phyloP scores from a whole-genome alignment of 805 yeast species.

The Nadsonia fulvescens region DNA sequence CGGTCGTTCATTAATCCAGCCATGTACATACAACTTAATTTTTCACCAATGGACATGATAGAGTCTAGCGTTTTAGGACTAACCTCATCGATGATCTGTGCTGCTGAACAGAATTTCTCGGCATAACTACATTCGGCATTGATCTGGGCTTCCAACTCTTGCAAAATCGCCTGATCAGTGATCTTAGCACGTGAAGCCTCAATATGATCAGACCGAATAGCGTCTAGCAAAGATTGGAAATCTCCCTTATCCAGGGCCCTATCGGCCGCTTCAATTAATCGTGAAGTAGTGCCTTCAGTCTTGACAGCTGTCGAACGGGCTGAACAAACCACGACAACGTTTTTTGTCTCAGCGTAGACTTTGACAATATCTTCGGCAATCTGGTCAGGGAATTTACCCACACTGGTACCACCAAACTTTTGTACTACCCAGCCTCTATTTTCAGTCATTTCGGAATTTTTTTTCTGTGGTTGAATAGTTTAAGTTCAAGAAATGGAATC shows the following conservation, averaged over 20 bases:
- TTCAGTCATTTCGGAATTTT: no score
- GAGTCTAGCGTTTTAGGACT: conserved; percentile 74
- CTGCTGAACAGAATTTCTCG: conserved; percentile 60
- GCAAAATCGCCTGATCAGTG: conserved; percentile 26
- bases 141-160: conserved; percentile 40
- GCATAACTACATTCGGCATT: conserved; percentile 49
- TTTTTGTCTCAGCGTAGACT: conserved; percentile 32
- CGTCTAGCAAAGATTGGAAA: conserved; percentile 38
- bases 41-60: conserved; percentile 88
- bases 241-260: conserved; percentile 16
- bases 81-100: conserved; percentile 82
- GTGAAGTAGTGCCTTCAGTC: conserved; percentile 86
- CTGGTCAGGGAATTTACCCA: conserved; percentile 79
- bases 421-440: conserved; percentile 70
- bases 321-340: conserved; percentile 89
- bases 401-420: conserved; percentile 94
- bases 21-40: conserved; percentile 78
- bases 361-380: conserved; percentile 69
- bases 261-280: conserved; percentile 75
- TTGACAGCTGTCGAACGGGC: conserved; percentile 87
- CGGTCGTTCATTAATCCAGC: conserved; percentile 67
- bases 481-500: no score
- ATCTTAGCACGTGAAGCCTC: conserved; percentile 47
- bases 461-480: no score
- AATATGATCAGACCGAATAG: conserved; percentile 63